Conservation (phyloP, 257 asterid species). For the Nemophila menziesii region DNA sequence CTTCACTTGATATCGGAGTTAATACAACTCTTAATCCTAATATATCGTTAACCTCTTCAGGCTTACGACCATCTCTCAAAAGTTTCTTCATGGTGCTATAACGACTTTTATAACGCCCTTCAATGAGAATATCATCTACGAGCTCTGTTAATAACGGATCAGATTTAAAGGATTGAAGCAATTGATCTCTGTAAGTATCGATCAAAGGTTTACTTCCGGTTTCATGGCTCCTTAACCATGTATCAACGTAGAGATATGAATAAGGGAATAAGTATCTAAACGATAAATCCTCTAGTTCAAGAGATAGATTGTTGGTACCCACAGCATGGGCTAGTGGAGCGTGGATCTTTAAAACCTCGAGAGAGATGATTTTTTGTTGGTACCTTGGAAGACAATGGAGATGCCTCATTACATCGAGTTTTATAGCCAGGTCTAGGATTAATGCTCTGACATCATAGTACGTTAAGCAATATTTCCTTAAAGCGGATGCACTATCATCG, state of each 20-base stretch:
- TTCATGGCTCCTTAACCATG: conserved; percentile 78
- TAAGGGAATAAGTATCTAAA: conserved; percentile 76
- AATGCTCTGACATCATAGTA: conserved; percentile 84
- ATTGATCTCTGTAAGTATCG: conserved; percentile 53
- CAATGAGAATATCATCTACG: conserved; percentile 41
- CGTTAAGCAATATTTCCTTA: conserved; percentile 76
- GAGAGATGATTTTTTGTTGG: conserved; percentile 62
- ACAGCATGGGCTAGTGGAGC: conserved; percentile 92
- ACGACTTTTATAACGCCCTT: conserved; percentile 79
- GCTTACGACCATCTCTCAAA: conserved; percentile 72
- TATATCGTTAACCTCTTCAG: conserved; percentile 80
- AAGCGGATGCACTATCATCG: conserved; percentile 55
- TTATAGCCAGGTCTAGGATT: conserved; percentile 62
- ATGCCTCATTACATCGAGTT: conserved; percentile 82
- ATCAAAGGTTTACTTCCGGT: conserved; percentile 51
- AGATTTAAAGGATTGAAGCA: conserved; percentile 45
- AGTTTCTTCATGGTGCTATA: conserved; percentile 96
- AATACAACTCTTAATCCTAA: conserved; percentile 70
- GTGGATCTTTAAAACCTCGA: conserved; percentile 76
- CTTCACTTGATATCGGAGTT: conserved; percentile 27
- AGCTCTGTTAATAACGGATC: conserved; percentile 37
- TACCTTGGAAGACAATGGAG: conserved; percentile 68
- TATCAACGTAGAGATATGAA: conserved; percentile 64
- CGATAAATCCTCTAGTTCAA: conserved; percentile 82
- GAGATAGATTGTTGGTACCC: conserved; percentile 46